A percentile compares a stretch with the other conserved stretches of the same genome.
These are phyloP conservation scores for Cyclaneusma minus DNA, from an alignment of 2,329 filamentous ascomycete species.

Conservation along the genomic window DNA sequence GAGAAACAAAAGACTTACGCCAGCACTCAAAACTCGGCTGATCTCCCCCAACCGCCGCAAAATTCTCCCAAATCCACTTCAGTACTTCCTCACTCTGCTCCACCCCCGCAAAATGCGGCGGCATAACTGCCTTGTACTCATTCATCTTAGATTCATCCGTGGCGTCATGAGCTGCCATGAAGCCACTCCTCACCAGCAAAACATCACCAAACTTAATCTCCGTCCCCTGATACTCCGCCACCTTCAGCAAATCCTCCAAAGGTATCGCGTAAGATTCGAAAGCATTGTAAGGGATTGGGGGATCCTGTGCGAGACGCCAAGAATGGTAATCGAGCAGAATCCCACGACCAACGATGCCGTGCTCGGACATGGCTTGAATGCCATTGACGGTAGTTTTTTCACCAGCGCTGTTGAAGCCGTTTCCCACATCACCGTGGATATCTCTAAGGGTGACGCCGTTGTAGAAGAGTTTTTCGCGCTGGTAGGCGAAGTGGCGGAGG, in stretches of 20 bases:
- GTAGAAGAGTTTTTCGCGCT: constrained; percentile 24
- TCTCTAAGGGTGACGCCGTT: constrained; percentile 23
- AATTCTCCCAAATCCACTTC: constrained; percentile 22
- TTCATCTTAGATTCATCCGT: constrained; percentile 20
- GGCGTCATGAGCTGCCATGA: constrained; percentile 21
- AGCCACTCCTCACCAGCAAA: constrained; percentile 29
- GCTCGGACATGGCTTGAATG: constrained; percentile 30
- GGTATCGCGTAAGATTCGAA: constrained; percentile 20
- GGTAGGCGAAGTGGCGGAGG: constrained; percentile 33
- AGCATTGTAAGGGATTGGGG: constrained; percentile 19
- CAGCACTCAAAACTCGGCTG: constrained; percentile 23
- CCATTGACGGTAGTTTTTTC: constrained; percentile 23
- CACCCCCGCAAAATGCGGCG: constrained; percentile 27
- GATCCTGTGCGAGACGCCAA: constrained; percentile 25
- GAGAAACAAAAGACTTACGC: constrained; percentile 9
- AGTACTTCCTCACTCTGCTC: constrained; percentile 26
- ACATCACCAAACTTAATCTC: constrained; percentile 32
- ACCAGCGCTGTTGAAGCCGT: constrained; percentile 21
- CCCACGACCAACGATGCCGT: constrained; percentile 37
- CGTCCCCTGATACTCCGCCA: constrained; percentile 27
- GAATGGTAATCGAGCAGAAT: constrained; percentile 34
- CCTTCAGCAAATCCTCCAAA: constrained; percentile 23
- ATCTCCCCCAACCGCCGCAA: constrained; percentile 25
- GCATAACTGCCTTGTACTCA: constrained; percentile 18
- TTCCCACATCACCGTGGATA: constrained; percentile 5